These are phyloP conservation scores for Dactylella cylindrospora DNA, from an alignment of 2,329 filamentous ascomycete genomes.

Conservation along the genomic window DNA sequence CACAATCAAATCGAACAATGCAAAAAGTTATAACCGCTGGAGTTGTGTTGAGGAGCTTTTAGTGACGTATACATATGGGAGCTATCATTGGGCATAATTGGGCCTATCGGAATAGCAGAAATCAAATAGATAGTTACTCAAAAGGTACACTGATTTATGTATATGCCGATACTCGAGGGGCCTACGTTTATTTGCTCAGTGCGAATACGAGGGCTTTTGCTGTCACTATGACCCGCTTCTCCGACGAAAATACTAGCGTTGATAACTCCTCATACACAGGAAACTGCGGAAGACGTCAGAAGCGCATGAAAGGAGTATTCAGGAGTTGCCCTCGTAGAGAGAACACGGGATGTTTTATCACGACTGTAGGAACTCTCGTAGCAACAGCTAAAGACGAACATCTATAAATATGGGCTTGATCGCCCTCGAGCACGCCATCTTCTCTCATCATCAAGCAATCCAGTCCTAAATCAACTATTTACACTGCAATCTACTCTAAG, in stretches of 20 bases:
- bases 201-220: no score
- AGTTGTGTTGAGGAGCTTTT: no score
- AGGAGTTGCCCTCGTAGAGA: no score
- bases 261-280: not conserved
- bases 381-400: no score
- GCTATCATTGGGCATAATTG: not conserved
- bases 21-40: not conserved
- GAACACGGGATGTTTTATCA: no score
- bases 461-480: not conserved
- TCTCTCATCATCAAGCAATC: constrained; percentile 11
- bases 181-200: no score
- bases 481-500: constrained; percentile 1
- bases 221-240: not conserved
- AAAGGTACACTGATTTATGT: not conserved
- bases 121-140: constrained; percentile 7
- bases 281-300: not conserved
- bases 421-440: not conserved
- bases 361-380: no score
- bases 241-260: not conserved
- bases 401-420: constrained; percentile 7
- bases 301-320: not conserved
- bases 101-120: not conserved
- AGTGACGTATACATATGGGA: no score
- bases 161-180: no score
- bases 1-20: constrained; percentile 2